Base-by-base conservation (phyloP, 106 monocot genomes). In the Dioscorea zingiberensis region DNA sequence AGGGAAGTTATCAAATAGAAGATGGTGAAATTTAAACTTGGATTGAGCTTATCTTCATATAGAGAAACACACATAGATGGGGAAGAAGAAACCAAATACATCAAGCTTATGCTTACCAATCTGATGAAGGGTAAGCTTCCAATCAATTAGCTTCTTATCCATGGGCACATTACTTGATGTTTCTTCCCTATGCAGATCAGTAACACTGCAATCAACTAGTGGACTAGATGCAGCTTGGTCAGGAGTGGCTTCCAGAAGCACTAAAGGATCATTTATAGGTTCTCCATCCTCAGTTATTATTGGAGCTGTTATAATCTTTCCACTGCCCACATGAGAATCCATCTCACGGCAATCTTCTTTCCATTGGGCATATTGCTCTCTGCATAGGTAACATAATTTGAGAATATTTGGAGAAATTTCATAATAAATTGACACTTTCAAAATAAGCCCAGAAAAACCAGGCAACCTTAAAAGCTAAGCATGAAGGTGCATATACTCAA, bases 61-160 rank as follows among this genome's bases (percentile, higher is more conserved):
- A 38, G 38, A 38, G 38, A 38, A 38, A 38, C 6, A 10, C 38
- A 38, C 38, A 38, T 38, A 38, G 38, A 38, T 38, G 38, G 38
- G 38, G 4, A 38, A 38, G 6, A 38, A 38, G 4, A 3, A 15
- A 47, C 2, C 46, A 53, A 55, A 48, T 18, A 8, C 38, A 46
- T 63, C 47, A 58, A 54, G 9, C 29, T 25, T 53, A 65, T 53
- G 24, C 77, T 19, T 77, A 95, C 94, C 94, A 69, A 95, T 95
- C 77, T 95, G 94, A 87, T 95, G 94, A 24, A 95, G 76, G 24
- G 94, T 95, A 54, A 91, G 80, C 73, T 95, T 95, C 94, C 94
- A 95, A 9, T 90, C 83, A 11, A 95, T 87, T 66, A 91, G 63
- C 60, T 77, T 83, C 67, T 83, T 91, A 69, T 95, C 94, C 17